Evolutionary conservation across 441 rosid species (phyloP).

Genomic region (Erodium trifolium): DNA sequence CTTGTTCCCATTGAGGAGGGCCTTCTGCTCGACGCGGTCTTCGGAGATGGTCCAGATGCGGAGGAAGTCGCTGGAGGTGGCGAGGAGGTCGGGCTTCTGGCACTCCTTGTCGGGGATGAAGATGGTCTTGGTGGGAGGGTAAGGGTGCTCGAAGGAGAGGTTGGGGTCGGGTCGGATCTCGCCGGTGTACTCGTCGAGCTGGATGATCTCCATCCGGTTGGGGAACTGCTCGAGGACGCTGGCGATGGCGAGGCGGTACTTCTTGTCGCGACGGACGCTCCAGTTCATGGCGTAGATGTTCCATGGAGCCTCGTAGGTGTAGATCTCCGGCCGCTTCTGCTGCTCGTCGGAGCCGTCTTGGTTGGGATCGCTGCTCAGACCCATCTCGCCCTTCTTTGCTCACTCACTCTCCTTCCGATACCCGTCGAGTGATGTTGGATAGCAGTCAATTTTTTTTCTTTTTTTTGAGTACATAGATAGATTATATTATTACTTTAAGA

Average conservation of each 20-base stretch:
- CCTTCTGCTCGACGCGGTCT: slow-evolving; percentile 27
- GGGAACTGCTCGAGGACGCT: slow-evolving; percentile 71
- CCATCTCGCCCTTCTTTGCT: slow-evolving; percentile 30
- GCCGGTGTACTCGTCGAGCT: slow-evolving; percentile 93
- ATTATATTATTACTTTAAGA: too few species aligned
- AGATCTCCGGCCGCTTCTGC: slow-evolving; percentile 88
- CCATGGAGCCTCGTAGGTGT: slow-evolving; percentile 94
- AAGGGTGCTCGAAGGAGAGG: slow-evolving; percentile 83
- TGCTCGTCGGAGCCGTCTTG: slow-evolving; percentile 50
- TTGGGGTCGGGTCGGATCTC: slow-evolving; percentile 83
- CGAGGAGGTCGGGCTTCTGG: slow-evolving; percentile 77
- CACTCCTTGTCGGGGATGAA: slow-evolving; percentile 91
- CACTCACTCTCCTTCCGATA: too few species aligned
- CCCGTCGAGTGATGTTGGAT: too few species aligned
- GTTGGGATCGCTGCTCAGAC: slow-evolving; percentile 59
- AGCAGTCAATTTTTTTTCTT: too few species aligned
- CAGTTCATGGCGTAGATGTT: slow-evolving; percentile 96
- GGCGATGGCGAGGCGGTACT: slow-evolving; percentile 90
- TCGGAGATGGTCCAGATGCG: slow-evolving; percentile 78
- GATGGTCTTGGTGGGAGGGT: slow-evolving; percentile 79
- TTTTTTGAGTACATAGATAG: too few species aligned
- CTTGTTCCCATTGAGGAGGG: background rate
- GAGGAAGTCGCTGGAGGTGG: slow-evolving; percentile 83
- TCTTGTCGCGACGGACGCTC: slow-evolving; percentile 96
- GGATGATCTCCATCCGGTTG: slow-evolving; percentile 81